phyloP scores from a whole-genome alignment of 2,329 filamentous ascomycete species.

The Fusarium zealandicum region DNA sequence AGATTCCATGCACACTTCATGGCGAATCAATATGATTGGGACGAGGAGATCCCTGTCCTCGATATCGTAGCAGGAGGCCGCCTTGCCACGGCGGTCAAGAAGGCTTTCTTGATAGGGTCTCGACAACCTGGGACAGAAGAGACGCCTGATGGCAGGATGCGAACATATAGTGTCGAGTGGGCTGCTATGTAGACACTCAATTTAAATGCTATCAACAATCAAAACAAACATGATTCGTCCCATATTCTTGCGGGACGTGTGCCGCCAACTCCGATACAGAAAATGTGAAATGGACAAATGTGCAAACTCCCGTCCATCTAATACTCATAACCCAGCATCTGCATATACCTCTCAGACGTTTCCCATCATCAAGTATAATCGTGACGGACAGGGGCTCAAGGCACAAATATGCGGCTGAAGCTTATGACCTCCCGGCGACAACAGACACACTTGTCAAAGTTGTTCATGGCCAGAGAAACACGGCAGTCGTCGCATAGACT shows the following conservation, averaged over 20 bases:
- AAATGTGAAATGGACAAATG: conserved; percentile 6
- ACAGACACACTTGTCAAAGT: conserved; percentile 95
- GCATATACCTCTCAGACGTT: neutral
- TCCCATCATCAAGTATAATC: neutral
- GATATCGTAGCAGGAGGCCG: conserved; percentile 87
- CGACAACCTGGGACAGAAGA: conserved; percentile 51
- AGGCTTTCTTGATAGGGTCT: conserved; percentile 88
- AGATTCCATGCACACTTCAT: conserved; percentile 96
- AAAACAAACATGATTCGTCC: conserved; percentile 7
- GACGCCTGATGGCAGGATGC: conserved; percentile 55
- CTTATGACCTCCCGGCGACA: conserved; percentile 88
- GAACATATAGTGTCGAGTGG: conserved; percentile 91
- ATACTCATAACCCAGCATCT: neutral
- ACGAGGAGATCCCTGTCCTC: conserved; percentile 83
- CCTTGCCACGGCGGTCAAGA: conserved; percentile 94
- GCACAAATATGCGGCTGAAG: conserved; percentile 91
- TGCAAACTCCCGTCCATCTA: neutral
- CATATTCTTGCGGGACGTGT: conserved; percentile 5
- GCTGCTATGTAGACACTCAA: conserved; percentile 75
- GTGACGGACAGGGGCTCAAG: conserved; percentile 46
- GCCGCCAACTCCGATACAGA: conserved; percentile 24
- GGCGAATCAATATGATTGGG: conserved; percentile 83
- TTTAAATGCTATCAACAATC: conserved; percentile 20
- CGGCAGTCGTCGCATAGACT: conserved; percentile 95
- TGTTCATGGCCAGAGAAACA: conserved; percentile 93